phyloP scores from a whole-genome alignment of 2,329 filamentous ascomycete species.

The Curvularia hawaiiensis region DNA sequence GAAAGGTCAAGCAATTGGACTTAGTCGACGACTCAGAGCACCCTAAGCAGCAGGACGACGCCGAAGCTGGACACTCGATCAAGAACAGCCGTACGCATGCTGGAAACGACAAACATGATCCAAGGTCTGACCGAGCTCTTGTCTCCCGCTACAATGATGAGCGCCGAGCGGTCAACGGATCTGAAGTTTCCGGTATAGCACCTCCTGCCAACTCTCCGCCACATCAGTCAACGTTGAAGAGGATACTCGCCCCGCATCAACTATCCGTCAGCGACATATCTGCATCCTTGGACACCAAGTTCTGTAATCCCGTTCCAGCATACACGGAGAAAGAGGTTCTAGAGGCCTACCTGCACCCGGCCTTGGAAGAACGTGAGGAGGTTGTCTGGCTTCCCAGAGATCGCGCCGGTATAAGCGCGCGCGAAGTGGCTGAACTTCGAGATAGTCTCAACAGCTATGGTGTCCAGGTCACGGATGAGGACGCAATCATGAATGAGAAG shows the following conservation, averaged over 20 bases:
- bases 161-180: not conserved
- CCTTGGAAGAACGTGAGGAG: slow-evolving; percentile 13
- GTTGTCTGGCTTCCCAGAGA: slow-evolving; percentile 36
- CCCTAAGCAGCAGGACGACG: slow-evolving; percentile 21
- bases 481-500: slow-evolving; percentile 52
- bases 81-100: not conserved
- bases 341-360: slow-evolving; percentile 24
- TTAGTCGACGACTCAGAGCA: slow-evolving; percentile 36
- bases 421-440: slow-evolving; percentile 49
- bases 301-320: slow-evolving; percentile 14
- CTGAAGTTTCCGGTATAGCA: slow-evolving; percentile 6
- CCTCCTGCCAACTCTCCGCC: not conserved
- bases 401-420: slow-evolving; percentile 48
- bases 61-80: slow-evolving; percentile 31
- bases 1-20: slow-evolving; percentile 38
- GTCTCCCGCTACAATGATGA: slow-evolving; percentile 7
- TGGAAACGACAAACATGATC: slow-evolving; percentile 2
- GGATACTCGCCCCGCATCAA: slow-evolving; percentile 13
- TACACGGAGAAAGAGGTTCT: slow-evolving; percentile 19
- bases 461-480: slow-evolving; percentile 51
- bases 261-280: slow-evolving; percentile 16
- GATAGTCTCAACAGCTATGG: slow-evolving; percentile 38
- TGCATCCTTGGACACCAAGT: slow-evolving; percentile 13
- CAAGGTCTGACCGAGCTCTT: slow-evolving; percentile 2
- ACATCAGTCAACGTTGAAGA: slow-evolving; percentile 9